These are phyloP conservation scores for Ajuga reptans DNA, from an alignment of 305 asterid genomes.

Conservation along the genomic window DNA sequence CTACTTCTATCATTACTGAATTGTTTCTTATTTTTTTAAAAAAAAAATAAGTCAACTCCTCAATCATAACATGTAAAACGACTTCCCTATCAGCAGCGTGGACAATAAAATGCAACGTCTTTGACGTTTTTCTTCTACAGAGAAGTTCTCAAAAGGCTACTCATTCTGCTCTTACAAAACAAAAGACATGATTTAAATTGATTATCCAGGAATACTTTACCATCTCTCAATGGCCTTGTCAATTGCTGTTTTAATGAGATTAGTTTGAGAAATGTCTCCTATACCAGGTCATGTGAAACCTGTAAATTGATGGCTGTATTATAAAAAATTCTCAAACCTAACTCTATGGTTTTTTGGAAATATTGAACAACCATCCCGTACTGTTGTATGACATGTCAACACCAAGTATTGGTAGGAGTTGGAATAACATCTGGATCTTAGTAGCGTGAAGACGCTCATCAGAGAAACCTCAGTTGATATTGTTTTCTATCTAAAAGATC, in stretches of 20 bases:
- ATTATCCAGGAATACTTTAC: background rate
- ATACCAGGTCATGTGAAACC: background rate
- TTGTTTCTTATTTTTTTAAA: no score
- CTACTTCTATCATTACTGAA: no score
- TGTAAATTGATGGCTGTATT: background rate
- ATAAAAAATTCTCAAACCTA: background rate
- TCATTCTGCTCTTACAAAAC: background rate
- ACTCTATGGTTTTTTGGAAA: background rate
- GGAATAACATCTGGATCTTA: background rate
- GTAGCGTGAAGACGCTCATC: background rate
- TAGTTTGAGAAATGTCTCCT: background rate
- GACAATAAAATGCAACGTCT: background rate
- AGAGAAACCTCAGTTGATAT: background rate
- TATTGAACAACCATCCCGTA: background rate
- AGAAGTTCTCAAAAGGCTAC: background rate
- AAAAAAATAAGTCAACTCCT: no score
- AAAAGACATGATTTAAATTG: background rate
- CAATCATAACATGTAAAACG: background rate
- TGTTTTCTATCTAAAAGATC: slow-evolving; percentile 1
- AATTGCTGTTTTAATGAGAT: background rate
- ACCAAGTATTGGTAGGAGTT: background rate
- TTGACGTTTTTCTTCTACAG: background rate
- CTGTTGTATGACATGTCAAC: background rate
- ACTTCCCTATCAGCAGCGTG: background rate
- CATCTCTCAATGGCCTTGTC: background rate